A percentile compares a stretch with the other conserved stretches of the same genome.
phyloP scores from a whole-genome alignment of 306 rosid species.

The Senna tora region DNA sequence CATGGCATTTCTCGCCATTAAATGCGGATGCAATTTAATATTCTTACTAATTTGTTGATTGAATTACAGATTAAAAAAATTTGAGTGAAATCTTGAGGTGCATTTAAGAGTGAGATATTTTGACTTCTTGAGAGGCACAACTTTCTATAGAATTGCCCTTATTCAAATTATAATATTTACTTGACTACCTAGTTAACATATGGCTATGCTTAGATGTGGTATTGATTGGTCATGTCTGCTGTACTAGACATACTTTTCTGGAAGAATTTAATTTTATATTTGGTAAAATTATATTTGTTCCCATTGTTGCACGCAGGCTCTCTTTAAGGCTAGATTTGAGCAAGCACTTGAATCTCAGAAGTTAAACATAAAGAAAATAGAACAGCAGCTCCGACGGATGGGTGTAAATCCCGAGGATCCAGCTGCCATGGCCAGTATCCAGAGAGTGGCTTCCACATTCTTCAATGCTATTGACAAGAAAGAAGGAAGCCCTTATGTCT shows the following conservation, averaged over 20 bases:
- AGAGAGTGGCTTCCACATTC: constrained; percentile 92
- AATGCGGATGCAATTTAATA: no score
- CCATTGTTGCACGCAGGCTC: constrained; percentile 63
- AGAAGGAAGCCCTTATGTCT: constrained; percentile 89
- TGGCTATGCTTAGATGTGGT: constrained; percentile 21
- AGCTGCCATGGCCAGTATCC: constrained; percentile 91
- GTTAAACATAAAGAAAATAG: constrained; percentile 87
- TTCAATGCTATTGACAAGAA: constrained; percentile 93
- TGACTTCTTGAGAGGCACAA: background rate
- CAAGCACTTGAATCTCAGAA: constrained; percentile 99
- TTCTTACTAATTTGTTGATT: no score
- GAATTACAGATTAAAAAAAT: no score
- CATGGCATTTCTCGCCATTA: background rate
- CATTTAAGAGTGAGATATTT: background rate
- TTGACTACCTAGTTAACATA: background rate
- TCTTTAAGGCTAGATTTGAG: constrained; percentile 98
- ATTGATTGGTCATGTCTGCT: constrained; percentile 19
- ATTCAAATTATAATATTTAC: constrained; percentile 23
- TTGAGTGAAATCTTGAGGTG: background rate
- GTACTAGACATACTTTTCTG: background rate
- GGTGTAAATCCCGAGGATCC: constrained; percentile 99
- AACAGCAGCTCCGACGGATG: constrained; percentile 86
- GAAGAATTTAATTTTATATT: constrained; percentile 31
- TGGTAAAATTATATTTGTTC: constrained; percentile 28
- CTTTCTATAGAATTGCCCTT: background rate